A percentile compares a stretch with the other conserved stretches of the same genome.
phyloP scores from a whole-genome alignment of 164 flowering plant species.

The Litsea cubeba region DNA sequence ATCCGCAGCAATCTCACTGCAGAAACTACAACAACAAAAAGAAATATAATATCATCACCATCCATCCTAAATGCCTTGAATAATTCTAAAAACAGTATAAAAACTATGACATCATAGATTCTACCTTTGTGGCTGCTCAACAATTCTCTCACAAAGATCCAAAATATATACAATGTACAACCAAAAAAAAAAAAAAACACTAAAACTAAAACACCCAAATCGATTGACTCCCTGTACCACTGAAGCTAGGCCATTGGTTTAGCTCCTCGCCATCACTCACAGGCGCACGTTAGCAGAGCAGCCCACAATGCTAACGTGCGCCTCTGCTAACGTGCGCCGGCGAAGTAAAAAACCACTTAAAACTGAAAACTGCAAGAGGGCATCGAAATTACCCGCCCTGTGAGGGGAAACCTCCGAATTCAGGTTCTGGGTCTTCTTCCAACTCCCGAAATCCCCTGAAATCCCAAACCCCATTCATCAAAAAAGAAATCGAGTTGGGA shows the following conservation, averaged over 20 bases:
- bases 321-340: background rate
- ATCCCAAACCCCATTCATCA: background rate
- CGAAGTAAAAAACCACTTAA: background rate
- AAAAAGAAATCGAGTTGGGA: too few species aligned
- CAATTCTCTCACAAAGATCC: too few species aligned
- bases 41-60: background rate
- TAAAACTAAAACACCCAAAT: too few species aligned
- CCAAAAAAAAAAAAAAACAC: too few species aligned
- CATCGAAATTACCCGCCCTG: slow-evolving; percentile 51
- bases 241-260: background rate
- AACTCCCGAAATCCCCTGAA: background rate
- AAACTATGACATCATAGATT: too few species aligned
- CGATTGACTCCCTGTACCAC: too few species aligned
- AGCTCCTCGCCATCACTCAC: background rate
- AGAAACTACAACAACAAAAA: slow-evolving; percentile 45
- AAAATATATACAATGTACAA: too few species aligned
- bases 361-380: background rate
- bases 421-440: slow-evolving; percentile 1
- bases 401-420: slow-evolving; percentile 59
- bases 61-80: too few species aligned
- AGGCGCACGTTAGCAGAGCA: background rate
- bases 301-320: background rate
- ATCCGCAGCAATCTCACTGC: slow-evolving; percentile 90
- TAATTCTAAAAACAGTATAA: too few species aligned
- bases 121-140: too few species aligned